phyloP scores from a whole-genome alignment of 441 rosid genomes.

The Eugenia klotzschiana region DNA sequence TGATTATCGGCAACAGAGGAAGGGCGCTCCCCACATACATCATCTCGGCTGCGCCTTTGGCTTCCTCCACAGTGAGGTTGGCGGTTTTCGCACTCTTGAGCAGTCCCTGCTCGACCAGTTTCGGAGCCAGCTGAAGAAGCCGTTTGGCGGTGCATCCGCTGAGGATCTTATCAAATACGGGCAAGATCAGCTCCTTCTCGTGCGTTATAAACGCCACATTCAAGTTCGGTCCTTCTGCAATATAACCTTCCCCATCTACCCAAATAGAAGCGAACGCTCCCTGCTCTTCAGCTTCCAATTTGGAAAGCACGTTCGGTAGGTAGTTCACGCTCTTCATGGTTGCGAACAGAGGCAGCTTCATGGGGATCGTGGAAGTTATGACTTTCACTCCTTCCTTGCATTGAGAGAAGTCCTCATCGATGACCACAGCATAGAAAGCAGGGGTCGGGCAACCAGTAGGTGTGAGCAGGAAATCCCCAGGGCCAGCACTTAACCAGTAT shows the following conservation, averaged over 20 bases:
- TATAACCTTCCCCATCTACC: constrained; percentile 44
- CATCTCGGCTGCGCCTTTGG: constrained; percentile 40
- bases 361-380: constrained; percentile 42
- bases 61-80: constrained; percentile 31
- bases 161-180: constrained; percentile 49
- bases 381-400: constrained; percentile 43
- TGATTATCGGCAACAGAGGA: constrained; percentile 38
- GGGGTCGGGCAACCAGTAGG: constrained; percentile 37
- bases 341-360: constrained; percentile 39
- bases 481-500: constrained; percentile 56
- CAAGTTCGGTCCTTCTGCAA: constrained; percentile 61
- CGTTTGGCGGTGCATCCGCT: constrained; percentile 53
- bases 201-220: constrained; percentile 47
- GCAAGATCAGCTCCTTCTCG: constrained; percentile 41
- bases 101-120: constrained; percentile 36
- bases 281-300: constrained; percentile 57
- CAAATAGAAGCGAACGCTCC: constrained; percentile 52
- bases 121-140: constrained; percentile 43
- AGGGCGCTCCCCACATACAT: constrained; percentile 64
- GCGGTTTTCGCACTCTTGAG: constrained; percentile 26
- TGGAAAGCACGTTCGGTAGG: constrained; percentile 44
- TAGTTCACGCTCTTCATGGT: constrained; percentile 52
- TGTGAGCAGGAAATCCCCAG: constrained; percentile 55
- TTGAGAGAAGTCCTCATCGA: constrained; percentile 34
- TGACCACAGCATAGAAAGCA: constrained; percentile 57